These are phyloP conservation scores for Ganoderma sp. DNA, from an alignment of 1,284 basidiomycete genomes.

Conservation along the genomic window DNA sequence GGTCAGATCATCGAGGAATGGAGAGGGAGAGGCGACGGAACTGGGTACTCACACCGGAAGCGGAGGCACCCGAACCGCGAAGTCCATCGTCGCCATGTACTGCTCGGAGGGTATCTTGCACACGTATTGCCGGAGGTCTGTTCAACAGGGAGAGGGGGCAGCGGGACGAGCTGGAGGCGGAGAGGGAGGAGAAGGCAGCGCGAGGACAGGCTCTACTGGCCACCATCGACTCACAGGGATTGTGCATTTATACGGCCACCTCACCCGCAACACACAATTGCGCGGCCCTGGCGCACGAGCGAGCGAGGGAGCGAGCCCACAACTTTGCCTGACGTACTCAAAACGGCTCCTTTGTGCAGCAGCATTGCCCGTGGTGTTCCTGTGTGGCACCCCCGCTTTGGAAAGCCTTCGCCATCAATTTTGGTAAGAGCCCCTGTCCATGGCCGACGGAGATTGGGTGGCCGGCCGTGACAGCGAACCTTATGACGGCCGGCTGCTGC, in stretches of 20 bases:
- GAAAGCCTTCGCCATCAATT: background rate
- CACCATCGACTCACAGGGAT: background rate
- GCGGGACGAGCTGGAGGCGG: background rate
- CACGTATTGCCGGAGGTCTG: background rate
- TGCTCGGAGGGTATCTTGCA: background rate
- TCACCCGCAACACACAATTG: background rate
- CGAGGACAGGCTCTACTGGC: background rate
- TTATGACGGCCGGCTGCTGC: too few relatives aligned
- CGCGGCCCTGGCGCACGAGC: background rate
- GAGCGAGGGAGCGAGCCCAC: background rate
- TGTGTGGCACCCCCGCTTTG: background rate
- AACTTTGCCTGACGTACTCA: conserved; percentile 1
- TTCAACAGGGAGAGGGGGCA: background rate
- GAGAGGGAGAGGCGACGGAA: background rate
- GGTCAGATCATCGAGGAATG: background rate
- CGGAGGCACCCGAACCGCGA: background rate
- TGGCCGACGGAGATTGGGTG: background rate
- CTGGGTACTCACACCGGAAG: background rate
- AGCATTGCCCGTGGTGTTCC: too few relatives aligned
- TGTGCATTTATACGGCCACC: background rate
- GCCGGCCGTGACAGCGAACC: background rate
- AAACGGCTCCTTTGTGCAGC: background rate
- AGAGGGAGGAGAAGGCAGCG: too few relatives aligned
- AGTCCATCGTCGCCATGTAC: background rate
- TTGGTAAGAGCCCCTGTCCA: background rate